Evolutionary conservation across 202 grass and related monocot genomes (phyloP).

Genomic region (Elaeis oleifera): DNA sequence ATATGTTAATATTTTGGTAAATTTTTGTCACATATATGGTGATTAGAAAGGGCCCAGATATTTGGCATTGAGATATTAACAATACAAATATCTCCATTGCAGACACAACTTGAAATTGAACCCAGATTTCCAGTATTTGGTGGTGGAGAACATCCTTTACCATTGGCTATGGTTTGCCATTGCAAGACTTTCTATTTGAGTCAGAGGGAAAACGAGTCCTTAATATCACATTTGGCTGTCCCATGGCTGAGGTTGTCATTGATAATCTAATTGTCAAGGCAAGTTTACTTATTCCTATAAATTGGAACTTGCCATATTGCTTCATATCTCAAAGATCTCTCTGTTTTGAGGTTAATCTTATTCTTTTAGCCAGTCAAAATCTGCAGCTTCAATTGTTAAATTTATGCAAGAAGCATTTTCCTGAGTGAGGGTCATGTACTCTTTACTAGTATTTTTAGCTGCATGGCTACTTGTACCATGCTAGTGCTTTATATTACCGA

Average conservation of each 20-base stretch:
- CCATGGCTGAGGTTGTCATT: conserved; percentile 75
- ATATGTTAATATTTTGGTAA: not conserved
- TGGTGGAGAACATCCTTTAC: conserved; percentile 96
- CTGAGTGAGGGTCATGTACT: too few relatives aligned
- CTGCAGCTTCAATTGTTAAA: too few relatives aligned
- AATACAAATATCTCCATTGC: conserved; percentile 23
- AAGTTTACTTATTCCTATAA: conserved; percentile 7
- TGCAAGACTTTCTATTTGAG: conserved; percentile 80
- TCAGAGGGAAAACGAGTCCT: conserved; percentile 75
- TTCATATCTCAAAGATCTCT: not conserved
- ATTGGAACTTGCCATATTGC: not conserved
- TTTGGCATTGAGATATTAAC: too few relatives aligned
- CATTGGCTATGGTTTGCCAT: conserved; percentile 87
- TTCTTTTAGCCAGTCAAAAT: not conserved
- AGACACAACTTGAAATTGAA: conserved; percentile 96
- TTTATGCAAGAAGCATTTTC: too few relatives aligned
- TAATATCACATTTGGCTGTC: conserved; percentile 94
- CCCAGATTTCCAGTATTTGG: conserved; percentile 98
- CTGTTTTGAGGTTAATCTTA: too few relatives aligned
- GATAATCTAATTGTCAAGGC: conserved; percentile 88
- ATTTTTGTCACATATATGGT: not conserved
- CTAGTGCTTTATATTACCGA: too few relatives aligned
- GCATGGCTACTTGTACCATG: too few relatives aligned
- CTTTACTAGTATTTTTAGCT: too few relatives aligned
- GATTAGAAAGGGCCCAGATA: not conserved